A percentile compares a stretch with the other conserved stretches of the same genome.
phyloP scores from a whole-genome alignment of 495 filamentous ascomycete genomes.

The Xylaria curta region DNA sequence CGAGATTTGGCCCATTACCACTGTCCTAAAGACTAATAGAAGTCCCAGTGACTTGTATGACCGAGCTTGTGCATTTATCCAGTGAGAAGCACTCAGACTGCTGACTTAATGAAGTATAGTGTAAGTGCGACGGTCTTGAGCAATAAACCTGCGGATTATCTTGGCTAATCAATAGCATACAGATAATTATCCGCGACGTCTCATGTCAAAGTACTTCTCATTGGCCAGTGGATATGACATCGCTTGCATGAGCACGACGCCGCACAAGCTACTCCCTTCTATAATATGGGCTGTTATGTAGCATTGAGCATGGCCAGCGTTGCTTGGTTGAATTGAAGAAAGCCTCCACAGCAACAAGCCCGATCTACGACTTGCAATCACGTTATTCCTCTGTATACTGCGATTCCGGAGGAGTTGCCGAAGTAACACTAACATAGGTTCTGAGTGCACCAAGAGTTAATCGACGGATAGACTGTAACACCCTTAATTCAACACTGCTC shows the following conservation, averaged over 20 bases:
- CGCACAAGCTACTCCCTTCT: background rate
- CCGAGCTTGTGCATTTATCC: background rate
- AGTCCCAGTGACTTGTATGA: background rate
- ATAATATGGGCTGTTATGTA: background rate
- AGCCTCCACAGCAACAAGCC: background rate
- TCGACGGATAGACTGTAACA: background rate
- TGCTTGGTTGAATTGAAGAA: constrained; percentile 2
- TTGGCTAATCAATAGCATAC: background rate
- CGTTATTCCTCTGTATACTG: background rate
- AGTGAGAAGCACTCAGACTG: background rate
- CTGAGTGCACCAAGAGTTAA: background rate
- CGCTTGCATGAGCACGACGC: background rate
- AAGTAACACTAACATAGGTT: background rate
- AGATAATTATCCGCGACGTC: background rate
- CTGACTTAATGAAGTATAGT: background rate
- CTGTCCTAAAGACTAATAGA: background rate
- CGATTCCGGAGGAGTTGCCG: background rate
- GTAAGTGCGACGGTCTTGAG: background rate
- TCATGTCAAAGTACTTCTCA: background rate
- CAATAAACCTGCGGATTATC: background rate
- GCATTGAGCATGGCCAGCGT: background rate
- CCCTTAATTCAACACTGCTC: background rate
- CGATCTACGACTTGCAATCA: constrained; percentile 3
- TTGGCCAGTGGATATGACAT: background rate
- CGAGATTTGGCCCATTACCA: background rate